These are phyloP conservation scores for Eucalyptus paniculata DNA, from an alignment of 345 rosid species.

Conservation along the genomic window DNA sequence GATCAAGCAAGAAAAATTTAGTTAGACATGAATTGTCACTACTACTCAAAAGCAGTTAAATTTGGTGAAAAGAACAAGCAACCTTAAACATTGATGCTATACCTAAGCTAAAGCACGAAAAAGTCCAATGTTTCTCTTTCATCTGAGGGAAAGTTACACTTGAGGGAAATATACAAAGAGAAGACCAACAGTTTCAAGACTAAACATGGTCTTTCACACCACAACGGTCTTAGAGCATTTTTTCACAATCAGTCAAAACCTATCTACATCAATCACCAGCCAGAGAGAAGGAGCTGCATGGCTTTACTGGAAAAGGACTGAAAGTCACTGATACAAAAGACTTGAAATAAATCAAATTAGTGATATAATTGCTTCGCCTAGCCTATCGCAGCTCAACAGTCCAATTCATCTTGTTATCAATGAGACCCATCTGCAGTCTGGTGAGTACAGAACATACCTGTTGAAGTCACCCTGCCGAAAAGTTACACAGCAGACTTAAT, in stretches of 20 bases:
- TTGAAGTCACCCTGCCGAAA: slow-evolving; percentile 44
- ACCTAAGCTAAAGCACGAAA: not conserved
- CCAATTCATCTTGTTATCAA: slow-evolving; percentile 82
- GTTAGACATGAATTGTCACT: not conserved
- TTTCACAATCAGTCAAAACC: not conserved
- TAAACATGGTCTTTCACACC: not conserved
- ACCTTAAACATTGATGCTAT: not conserved
- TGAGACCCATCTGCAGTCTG: slow-evolving; percentile 77
- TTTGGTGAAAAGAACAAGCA: not conserved
- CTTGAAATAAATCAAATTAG: not conserved
- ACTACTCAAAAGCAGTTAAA: not conserved
- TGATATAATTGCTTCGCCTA: not conserved
- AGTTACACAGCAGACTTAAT: not conserved
- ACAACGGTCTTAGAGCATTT: not conserved
- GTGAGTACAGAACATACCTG: slow-evolving; percentile 56
- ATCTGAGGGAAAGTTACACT: not conserved
- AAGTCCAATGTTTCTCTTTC: not conserved
- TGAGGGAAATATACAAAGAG: not conserved
- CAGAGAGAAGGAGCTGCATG: not conserved
- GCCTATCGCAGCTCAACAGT: slow-evolving; percentile 41
- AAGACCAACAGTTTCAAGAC: not conserved
- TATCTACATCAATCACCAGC: not conserved
- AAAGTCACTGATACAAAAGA: no score
- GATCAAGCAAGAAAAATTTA: not conserved
- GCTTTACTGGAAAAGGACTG: not conserved